Evolutionary conservation across 805 yeast genomes (phyloP).

Genomic region (Scheffersomyces lignosus): DNA sequence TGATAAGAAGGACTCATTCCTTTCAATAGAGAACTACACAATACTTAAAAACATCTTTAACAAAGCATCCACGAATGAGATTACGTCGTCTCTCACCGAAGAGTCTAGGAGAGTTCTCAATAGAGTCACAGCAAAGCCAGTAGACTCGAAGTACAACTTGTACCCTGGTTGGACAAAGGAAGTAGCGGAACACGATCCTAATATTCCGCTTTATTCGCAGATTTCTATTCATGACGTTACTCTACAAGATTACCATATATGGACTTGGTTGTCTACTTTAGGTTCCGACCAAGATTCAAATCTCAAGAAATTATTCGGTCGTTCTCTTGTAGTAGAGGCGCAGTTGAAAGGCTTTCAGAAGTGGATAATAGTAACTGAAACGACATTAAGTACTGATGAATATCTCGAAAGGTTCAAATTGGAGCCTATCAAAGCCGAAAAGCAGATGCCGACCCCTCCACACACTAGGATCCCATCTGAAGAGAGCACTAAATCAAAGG

Average conservation of each 20-base stretch:
- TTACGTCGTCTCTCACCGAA: conserved; percentile 63
- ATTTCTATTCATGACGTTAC: conserved; percentile 56
- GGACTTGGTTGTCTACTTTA: conserved; percentile 86
- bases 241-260: conserved; percentile 83
- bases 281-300: conserved; percentile 69
- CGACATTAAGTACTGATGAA: conserved; percentile 44
- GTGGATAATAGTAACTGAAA: conserved; percentile 77
- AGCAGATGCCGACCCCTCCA: conserved; percentile 8
- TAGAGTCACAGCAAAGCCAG: conserved; percentile 35
- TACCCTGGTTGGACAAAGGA: conserved; percentile 39
- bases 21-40: conserved; percentile 76
- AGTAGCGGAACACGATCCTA: conserved; percentile 20
- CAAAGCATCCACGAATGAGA: conserved; percentile 50
- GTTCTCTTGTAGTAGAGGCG: conserved; percentile 79
- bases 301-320: conserved; percentile 71
- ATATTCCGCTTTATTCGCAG: conserved; percentile 40
- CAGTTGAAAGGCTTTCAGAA: conserved; percentile 75
- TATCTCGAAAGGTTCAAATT: conserved; percentile 26
- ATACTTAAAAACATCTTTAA: conserved; percentile 71
- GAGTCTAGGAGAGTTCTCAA: conserved; percentile 66
- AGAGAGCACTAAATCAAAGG: conserved; percentile 15
- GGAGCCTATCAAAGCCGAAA: conserved; percentile 1
- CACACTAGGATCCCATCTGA: conserved; percentile 1
- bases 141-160: conserved; percentile 36
- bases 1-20: conserved; percentile 66